phyloP scores from a whole-genome alignment of 208 protist species.

The Leishmania gerbilli region DNA sequence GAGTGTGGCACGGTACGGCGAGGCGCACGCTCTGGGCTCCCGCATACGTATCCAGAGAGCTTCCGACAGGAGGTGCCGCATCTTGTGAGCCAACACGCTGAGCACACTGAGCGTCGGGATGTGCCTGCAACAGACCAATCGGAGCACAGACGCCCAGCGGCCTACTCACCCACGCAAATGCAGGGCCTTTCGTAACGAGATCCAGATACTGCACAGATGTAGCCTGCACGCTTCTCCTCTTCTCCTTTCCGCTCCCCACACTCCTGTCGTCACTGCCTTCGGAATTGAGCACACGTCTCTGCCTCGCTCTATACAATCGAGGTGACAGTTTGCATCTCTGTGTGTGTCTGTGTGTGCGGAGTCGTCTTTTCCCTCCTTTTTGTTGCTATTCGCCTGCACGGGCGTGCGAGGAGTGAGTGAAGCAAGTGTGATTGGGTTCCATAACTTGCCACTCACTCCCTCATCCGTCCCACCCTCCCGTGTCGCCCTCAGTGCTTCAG shows the following conservation, averaged over 20 bases:
- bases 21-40: background rate
- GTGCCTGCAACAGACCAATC: background rate
- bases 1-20: background rate
- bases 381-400: background rate
- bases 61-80: background rate
- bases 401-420: background rate
- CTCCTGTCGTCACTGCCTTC: background rate
- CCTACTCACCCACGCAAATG: background rate
- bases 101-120: background rate
- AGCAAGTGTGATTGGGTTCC: background rate
- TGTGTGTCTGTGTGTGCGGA: background rate
- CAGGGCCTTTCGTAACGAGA: background rate
- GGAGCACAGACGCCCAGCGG: background rate
- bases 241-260: background rate
- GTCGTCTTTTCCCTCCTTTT: background rate
- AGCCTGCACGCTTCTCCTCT: background rate
- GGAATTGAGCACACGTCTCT: background rate
- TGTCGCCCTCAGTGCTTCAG: background rate
- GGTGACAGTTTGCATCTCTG: background rate
- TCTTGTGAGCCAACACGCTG: background rate
- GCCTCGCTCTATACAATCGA: constrained; percentile 6
- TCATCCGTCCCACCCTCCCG: background rate
- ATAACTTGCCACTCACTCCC: background rate
- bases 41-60: background rate
- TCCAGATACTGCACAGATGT: background rate